Evolutionary conservation across 169 alveolate species (phyloP), one percentile per base, ranked within the genome.

Genomic region (Plasmodium falciparum): DNA sequence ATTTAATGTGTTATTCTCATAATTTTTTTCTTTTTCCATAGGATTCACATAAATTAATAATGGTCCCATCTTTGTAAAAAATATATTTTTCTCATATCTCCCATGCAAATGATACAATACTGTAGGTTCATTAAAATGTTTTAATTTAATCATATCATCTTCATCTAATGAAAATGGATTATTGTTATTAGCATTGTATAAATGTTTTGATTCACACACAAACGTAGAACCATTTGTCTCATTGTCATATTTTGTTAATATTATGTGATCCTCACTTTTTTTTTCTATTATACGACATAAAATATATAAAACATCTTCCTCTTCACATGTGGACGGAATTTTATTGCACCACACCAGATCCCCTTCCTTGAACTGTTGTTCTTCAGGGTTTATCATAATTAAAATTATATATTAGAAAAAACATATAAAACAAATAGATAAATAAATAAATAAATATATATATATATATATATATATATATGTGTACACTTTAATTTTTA

Each of bases 21-120:
- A 5, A 39, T 39, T 39, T 0, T 39, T 39, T 39, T 6, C 47
- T 39, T 39, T 39, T 22, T 26, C 43, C 17, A 66, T 22, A 1
- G 90, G 90, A 20, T 83, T 83, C 33, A 83, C 52, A 83, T 49
- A 67, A 69, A 83, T 20, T 24, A 67, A 73, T 58, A 83, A 59
- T 15, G 91, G 91, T 7, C 91, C 91, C 91, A 83, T 83, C 15
- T 69, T 83, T 50, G 91, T 83, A 73, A 69, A 83, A 43, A 9
- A 69, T 33, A 47, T 83, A 52, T 69, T 69, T 29, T 69, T 83
- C 50, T 58, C 70, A 58, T 47, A 83, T 54, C 91, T 50, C 58
- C 58, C 91, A n/a, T 70, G 43, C 20, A 83, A 43, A 52, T 69
- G 78, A 70, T 83, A 20, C 12, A 83, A 29, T 1, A 83, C 15